phyloP scores from a whole-genome alignment of 2,329 filamentous ascomycete genomes.

The Aspergillus sp. region DNA sequence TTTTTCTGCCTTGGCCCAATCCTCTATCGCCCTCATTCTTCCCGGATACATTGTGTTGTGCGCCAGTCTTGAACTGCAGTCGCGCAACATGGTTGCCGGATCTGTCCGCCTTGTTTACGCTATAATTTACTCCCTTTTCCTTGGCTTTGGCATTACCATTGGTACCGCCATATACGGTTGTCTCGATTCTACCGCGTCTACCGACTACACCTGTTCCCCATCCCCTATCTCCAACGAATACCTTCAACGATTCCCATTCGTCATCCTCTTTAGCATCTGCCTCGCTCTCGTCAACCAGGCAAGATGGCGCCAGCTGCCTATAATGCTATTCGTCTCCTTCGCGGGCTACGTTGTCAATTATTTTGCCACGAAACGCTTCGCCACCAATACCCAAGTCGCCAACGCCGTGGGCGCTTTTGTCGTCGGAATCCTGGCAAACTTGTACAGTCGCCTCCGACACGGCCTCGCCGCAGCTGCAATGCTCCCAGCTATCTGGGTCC shows the following conservation, averaged over 20 bases:
- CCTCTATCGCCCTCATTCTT: constrained; percentile 65
- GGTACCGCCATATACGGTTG: constrained; percentile 58
- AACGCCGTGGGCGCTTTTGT: constrained; percentile 72
- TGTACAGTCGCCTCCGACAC: constrained; percentile 67
- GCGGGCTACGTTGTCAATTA: constrained; percentile 72
- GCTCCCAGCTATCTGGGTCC: constrained; percentile 77
- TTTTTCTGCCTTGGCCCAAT: constrained; percentile 66
- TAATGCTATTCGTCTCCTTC: constrained; percentile 70
- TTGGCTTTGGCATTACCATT: constrained; percentile 67
- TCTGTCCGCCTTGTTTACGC: constrained; percentile 72
- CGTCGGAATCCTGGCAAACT: constrained; percentile 73
- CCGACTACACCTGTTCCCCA: constrained; percentile 42
- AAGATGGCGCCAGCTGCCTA: constrained; percentile 70
- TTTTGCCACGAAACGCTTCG: constrained; percentile 63
- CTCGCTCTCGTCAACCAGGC: constrained; percentile 76
- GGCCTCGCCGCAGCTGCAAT: constrained; percentile 80
- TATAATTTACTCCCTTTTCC: constrained; percentile 66
- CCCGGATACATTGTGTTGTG: constrained; percentile 62
- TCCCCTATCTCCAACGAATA: constrained; percentile 46
- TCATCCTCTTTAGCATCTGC: constrained; percentile 67
- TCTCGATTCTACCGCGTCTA: constrained; percentile 51
- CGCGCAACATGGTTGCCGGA: constrained; percentile 61
- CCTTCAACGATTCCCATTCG: constrained; percentile 61
- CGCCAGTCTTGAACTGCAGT: constrained; percentile 61
- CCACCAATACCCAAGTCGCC: constrained; percentile 65